Conservation (phyloP, 2,329 filamentous ascomycete species). For the Onygenales sp. region DNA sequence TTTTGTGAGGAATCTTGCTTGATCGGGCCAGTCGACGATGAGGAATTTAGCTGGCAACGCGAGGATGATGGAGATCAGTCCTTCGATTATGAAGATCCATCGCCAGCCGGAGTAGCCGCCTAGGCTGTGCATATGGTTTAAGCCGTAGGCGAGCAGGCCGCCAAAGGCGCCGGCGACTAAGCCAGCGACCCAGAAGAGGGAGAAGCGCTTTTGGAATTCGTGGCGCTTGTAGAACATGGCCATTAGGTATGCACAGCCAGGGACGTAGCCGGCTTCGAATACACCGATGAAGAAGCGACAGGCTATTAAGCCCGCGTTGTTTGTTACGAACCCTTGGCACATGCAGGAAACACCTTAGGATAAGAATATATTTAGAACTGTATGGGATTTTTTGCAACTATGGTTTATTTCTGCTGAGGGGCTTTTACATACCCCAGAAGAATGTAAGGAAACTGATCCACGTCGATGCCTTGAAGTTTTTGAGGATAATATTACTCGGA, state of each 20-base stretch:
- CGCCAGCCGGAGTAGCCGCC: constrained; percentile 21
- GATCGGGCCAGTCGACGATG: constrained; percentile 24
- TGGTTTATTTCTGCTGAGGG: neutral
- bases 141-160: constrained; percentile 16
- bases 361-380: neutral
- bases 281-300: constrained; percentile 24
- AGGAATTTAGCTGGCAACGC: constrained; percentile 19
- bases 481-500: constrained; percentile 20
- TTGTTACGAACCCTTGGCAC: constrained; percentile 23
- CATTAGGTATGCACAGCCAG: constrained; percentile 23
- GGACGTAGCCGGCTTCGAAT: constrained; percentile 29
- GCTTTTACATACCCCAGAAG: constrained; percentile 12
- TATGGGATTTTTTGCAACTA: neutral
- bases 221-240: constrained; percentile 27
- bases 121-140: constrained; percentile 22
- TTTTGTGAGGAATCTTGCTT: constrained; percentile 21
- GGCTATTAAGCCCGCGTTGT: constrained; percentile 19
- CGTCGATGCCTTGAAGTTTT: constrained; percentile 15
- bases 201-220: constrained; percentile 29
- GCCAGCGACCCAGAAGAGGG: constrained; percentile 23
- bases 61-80: constrained; percentile 21
- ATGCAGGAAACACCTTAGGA: constrained; percentile 16
- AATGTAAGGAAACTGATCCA: constrained; percentile 16
- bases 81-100: constrained; percentile 30
- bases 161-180: constrained; percentile 26